A percentile compares a stretch with the other conserved stretches of the same genome.
These are phyloP conservation scores for Avena sativa DNA, from an alignment of 176 grass and related monocot genomes.

Conservation along the genomic window DNA sequence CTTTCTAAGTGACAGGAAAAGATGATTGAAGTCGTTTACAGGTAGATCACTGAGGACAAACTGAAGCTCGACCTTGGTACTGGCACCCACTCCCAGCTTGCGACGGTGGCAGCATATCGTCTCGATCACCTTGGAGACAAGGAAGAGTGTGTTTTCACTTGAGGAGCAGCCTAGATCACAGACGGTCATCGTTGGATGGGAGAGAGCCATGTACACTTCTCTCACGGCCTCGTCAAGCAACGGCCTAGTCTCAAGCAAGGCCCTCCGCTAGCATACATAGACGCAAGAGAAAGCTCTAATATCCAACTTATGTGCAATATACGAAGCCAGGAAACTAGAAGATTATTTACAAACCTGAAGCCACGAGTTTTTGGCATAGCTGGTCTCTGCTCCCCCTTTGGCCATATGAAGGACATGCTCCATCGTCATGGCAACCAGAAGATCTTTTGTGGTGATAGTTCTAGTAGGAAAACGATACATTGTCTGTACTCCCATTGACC, in stretches of 20 bases:
- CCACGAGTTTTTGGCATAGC: not conserved
- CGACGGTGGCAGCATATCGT: not conserved
- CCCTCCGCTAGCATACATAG: slow-evolving; percentile 31
- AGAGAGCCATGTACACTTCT: slow-evolving; percentile 22
- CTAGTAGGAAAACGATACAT: not conserved
- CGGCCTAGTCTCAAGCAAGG: slow-evolving; percentile 17
- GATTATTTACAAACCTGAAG: not conserved
- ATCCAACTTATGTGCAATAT: not conserved
- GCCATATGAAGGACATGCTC: not conserved
- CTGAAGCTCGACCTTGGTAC: slow-evolving; percentile 26
- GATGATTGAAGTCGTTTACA: slow-evolving; percentile 53
- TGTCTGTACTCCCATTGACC: not conserved
- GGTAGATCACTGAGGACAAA: slow-evolving; percentile 64
- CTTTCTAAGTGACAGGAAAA: slow-evolving; percentile 37
- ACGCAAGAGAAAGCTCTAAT: not conserved
- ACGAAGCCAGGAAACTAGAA: not conserved
- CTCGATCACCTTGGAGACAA: slow-evolving; percentile 37
- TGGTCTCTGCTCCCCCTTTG: not conserved
- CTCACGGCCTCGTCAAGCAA: slow-evolving; percentile 10
- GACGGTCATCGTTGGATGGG: slow-evolving; percentile 33
- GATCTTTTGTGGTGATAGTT: not conserved
- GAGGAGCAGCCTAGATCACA: slow-evolving; percentile 53
- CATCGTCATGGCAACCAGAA: not conserved
- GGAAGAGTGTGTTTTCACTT: slow-evolving; percentile 28
- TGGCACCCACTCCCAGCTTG: not conserved